A percentile compares a stretch with the other conserved stretches of the same genome.
These are phyloP conservation scores for Tillandsia leiboldiana DNA, from an alignment of 176 grass and related monocot genomes.

Conservation along the genomic window DNA sequence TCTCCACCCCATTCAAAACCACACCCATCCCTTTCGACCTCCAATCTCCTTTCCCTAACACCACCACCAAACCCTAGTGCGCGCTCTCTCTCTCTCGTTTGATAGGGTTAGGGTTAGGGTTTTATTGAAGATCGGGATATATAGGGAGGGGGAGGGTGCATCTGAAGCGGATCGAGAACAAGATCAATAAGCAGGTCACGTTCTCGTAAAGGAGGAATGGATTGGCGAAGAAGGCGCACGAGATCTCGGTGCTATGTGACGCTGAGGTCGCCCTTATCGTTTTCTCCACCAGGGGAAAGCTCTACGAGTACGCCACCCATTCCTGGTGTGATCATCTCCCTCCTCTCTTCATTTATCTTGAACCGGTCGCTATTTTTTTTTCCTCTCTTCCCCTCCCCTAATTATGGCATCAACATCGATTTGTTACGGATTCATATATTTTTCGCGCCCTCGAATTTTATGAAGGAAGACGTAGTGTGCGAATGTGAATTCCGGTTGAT, in stretches of 20 bases:
- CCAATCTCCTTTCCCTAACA: background rate
- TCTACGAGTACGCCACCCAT: constrained; percentile 81
- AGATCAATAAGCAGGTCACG: constrained; percentile 57
- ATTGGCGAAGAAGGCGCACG: too few relatives aligned
- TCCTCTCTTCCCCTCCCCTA: background rate
- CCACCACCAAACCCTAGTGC: background rate
- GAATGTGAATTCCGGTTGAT: too few relatives aligned
- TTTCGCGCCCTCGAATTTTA: too few relatives aligned
- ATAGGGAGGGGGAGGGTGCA: constrained; percentile 6
- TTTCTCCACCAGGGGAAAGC: constrained; percentile 41
- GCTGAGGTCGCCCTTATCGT: too few relatives aligned
- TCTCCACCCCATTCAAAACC: constrained; percentile 28
- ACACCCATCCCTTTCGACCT: background rate
- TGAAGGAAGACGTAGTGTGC: too few relatives aligned
- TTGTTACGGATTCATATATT: too few relatives aligned
- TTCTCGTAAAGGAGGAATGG: too few relatives aligned
- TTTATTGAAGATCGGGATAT: background rate
- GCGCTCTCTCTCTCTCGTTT: too few relatives aligned
- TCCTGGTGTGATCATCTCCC: constrained; percentile 24
- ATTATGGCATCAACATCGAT: too few relatives aligned
- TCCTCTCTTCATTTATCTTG: background rate
- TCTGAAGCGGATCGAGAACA: constrained; percentile 96
- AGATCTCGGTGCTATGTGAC: too few relatives aligned
- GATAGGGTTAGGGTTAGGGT: background rate
- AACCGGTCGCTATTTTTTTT: background rate